Conservation (phyloP, 1,284 basidiomycete species). For the Fistulinella staudtii region DNA sequence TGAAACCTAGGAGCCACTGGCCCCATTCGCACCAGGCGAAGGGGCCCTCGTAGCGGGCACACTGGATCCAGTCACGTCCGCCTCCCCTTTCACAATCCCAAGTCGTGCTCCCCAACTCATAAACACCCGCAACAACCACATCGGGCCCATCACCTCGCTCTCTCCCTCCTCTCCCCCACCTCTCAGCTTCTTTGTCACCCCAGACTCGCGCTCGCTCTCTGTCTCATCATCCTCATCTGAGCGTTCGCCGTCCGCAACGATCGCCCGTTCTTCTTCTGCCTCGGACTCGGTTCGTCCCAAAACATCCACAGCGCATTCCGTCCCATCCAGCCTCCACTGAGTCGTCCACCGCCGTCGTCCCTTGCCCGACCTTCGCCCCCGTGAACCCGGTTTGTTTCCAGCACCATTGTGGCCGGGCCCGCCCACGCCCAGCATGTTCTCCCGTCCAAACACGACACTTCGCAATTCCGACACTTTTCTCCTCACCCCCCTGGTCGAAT, state of each 20-base stretch:
- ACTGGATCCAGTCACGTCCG: slow-evolving; percentile 15
- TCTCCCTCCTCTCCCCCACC: slow-evolving; percentile 46
- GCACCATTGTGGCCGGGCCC: slow-evolving; percentile 38
- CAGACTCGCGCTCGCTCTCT: slow-evolving; percentile 24
- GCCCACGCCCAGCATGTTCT: slow-evolving; percentile 19
- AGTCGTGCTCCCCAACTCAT: slow-evolving; percentile 61
- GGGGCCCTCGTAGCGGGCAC: slow-evolving; percentile 23
- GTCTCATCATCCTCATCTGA: slow-evolving; percentile 37
- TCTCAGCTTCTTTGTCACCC: slow-evolving; percentile 18
- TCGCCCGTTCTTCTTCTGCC: slow-evolving; percentile 60
- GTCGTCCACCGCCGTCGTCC: slow-evolving; percentile 34
- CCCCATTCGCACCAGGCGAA: slow-evolving; percentile 19
- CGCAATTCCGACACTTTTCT: slow-evolving; percentile 60
- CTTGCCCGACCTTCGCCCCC: slow-evolving; percentile 16
- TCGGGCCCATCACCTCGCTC: slow-evolving; percentile 57
- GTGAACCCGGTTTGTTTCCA: slow-evolving; percentile 27
- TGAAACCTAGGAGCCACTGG: too few species aligned
- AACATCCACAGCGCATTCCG: slow-evolving; percentile 56
- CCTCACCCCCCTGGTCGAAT: slow-evolving; percentile 56
- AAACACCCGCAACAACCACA: slow-evolving; percentile 71
- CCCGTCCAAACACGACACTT: slow-evolving; percentile 36
- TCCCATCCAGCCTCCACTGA: slow-evolving; percentile 66
- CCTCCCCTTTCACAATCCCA: slow-evolving; percentile 31
- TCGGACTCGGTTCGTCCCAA: slow-evolving; percentile 71
- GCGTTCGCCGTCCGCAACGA: slow-evolving; percentile 21